Evolutionary conservation across 805 yeast genomes (phyloP), one percentile per base, ranked within the genome.

Genomic region (Kluyveromyces dobzhanskii): DNA sequence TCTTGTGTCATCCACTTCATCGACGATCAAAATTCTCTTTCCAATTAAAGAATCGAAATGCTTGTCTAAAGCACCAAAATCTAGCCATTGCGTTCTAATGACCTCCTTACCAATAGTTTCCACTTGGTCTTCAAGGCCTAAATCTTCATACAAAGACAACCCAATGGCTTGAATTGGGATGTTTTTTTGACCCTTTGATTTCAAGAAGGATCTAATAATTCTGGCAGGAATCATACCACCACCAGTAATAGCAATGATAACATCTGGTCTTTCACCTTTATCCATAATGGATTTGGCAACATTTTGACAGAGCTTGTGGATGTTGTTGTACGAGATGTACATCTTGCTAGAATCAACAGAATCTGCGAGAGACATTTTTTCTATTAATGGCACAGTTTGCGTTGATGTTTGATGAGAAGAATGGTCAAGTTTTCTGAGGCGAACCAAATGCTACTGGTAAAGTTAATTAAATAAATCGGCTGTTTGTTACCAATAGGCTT

Each of bases 1-100:
- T 70, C 95, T 80, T 17, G 94, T 84, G 58, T 85, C 95, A 60
- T 85, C 95, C 34, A 85, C 95, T 65, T 85, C 95, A 60, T 85
- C 95, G 26, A 85, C 92, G 51, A 85, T 83, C 48, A 85, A 64
- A 28, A 85, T 70, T 56, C 78, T 79, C 63, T 85, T 85, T 50
- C 94, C 94, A 42, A 85, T 79, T 45, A 85, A 69, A 34, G 85
- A 78, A 48, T 80, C 83, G 48, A 80, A 76, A 61, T 79, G 85
- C 60, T 76, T 69, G 36, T 69, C 71, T 38, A 83, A 66, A 35
- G 83, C 75, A 47, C 83, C 79, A 61, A 85, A 83, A 56, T 85
- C 94, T 34, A 85, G 71, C 95, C 95, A 85, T 65, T 85, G 95
- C 17, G 94, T 85, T 59, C 94, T 76, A 28, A 84, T 68, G 35